Evolutionary conservation across 768 basidiomycete genomes (phyloP), one percentile per base, ranked within the genome.

Genomic region (Phlebiopsis gigantea): DNA sequence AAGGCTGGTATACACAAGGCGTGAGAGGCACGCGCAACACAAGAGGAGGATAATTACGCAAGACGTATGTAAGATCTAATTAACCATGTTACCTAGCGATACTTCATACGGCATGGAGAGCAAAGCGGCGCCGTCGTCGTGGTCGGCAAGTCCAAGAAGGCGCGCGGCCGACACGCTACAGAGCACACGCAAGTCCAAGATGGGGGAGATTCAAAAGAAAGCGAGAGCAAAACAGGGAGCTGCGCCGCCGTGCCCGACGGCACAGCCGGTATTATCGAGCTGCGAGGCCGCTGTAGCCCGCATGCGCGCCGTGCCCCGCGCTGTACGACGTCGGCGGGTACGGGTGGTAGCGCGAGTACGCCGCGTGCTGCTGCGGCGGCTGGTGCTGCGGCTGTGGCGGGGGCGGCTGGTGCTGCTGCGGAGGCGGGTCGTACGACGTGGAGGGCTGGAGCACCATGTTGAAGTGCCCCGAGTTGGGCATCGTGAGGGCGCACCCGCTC

Each of bases 261-360:
- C 41, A 12, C n/a, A 39, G 56, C 43, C 57, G 24, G 28, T 34
- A 41, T 53, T 58, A 58, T 54, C 57, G 51, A 9, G 53, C 53
- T 3, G 45, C 58, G 46, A 55, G 45, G 5, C 41, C 42, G n/a
- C 26, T n/a, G 39, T 55, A 55, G 17, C 53, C 58, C 12, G 15
- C 19, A 31, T 59, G 58, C n/a, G 31, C 25, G 28, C 21, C 22
- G 34, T 39, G 34, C 34, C 17, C 12, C 34, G 34, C 34, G 46
- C 44, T 42, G 31, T 59, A 59, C 25, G 44, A 24, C 41, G 58
- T 45, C 42, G 45, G 24, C 22, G 58, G 53, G 48, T 59, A 59
- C 28, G 58, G 58, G 22, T 59, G 58, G 47, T 59, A 59, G 46
- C 46, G 58, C 19, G 29, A 19, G 46, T 31, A 1, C 39, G 56